Evolutionary conservation across 257 asterid genomes (phyloP).

Genomic region (Nemophila menziesii): DNA sequence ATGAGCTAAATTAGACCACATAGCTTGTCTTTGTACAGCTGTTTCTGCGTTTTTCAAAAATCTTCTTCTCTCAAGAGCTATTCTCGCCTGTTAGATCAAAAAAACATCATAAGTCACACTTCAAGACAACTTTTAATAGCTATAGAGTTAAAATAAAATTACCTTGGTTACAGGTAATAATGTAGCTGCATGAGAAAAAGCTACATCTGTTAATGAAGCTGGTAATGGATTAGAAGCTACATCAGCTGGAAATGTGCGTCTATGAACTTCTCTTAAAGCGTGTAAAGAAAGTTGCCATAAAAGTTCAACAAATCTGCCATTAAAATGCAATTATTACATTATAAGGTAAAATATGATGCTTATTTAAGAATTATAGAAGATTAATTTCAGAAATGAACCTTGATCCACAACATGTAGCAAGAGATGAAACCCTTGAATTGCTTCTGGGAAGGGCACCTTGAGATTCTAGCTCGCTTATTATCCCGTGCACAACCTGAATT

Average conservation of each 20-base stretch:
- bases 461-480: conserved; percentile 92
- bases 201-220: conserved; percentile 95
- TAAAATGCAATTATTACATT: conserved; percentile 8
- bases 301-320: conserved; percentile 85
- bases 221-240: conserved; percentile 87
- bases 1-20: conserved; percentile 98
- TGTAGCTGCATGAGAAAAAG: conserved; percentile 98
- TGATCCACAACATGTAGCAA: conserved; percentile 98
- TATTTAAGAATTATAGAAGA: background rate
- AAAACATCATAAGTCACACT: background rate
- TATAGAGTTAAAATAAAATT: conserved; percentile 6
- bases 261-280: conserved; percentile 95
- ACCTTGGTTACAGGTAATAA: conserved; percentile 97
- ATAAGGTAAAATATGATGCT: conserved; percentile 2
- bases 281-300: conserved; percentile 98
- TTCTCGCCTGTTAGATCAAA: conserved; percentile 58
- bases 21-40: conserved; percentile 86
- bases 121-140: conserved; percentile 1
- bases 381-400: conserved; percentile 40
- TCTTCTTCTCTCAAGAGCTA: conserved; percentile 92
- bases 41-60: conserved; percentile 93
- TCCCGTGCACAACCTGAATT: conserved; percentile 86
- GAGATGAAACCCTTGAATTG: conserved; percentile 98
- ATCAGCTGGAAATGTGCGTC: conserved; percentile 82
- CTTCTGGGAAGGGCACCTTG: conserved; percentile 99